A percentile compares a stretch with the other conserved stretches of the same genome.
Conservation (phyloP, 1,284 basidiomycete genomes). For the Golubevia pallescens region DNA sequence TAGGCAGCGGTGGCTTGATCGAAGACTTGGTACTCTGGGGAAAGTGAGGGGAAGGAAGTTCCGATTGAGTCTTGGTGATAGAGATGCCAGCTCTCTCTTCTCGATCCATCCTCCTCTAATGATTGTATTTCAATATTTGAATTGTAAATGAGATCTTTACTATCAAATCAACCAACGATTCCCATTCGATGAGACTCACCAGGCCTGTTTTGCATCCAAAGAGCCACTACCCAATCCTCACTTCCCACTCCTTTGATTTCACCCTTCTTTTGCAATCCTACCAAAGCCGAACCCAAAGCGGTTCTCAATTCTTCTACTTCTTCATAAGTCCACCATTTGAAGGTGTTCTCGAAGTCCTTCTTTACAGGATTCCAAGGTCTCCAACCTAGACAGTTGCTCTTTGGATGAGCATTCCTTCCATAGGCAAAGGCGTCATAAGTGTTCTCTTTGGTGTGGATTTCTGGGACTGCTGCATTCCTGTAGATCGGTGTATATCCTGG, state of each 20-base stretch:
- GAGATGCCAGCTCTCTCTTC: conserved; percentile 1
- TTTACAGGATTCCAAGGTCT: conserved; percentile 75
- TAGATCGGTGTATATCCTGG: conserved; percentile 51
- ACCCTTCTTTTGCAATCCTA: conserved; percentile 54
- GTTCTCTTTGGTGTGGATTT: conserved; percentile 22
- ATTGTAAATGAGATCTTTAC: background rate
- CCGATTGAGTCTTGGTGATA: too few relatives aligned
- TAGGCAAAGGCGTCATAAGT: conserved; percentile 38
- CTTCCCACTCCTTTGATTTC: conserved; percentile 39
- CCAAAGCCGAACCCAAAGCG: conserved; percentile 73
- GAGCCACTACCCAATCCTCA: conserved; percentile 65
- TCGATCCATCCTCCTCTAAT: background rate
- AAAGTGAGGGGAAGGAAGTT: conserved; percentile 36
- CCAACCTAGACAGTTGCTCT: conserved; percentile 75
- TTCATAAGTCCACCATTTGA: conserved; percentile 78
- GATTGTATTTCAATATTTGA: conserved; percentile 51
- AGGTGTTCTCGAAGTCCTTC: conserved; percentile 71
- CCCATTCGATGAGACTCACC: too few relatives aligned
- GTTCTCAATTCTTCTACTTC: conserved; percentile 76
- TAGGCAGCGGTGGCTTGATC: conserved; percentile 42
- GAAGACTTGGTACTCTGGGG: conserved; percentile 47
- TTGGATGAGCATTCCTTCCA: too few relatives aligned
- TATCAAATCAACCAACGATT: too few relatives aligned
- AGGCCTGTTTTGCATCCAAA: conserved; percentile 67
- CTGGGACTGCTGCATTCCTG: conserved; percentile 42